Conservation (phyloP, 768 basidiomycete species). For the Russula brevipes region DNA sequence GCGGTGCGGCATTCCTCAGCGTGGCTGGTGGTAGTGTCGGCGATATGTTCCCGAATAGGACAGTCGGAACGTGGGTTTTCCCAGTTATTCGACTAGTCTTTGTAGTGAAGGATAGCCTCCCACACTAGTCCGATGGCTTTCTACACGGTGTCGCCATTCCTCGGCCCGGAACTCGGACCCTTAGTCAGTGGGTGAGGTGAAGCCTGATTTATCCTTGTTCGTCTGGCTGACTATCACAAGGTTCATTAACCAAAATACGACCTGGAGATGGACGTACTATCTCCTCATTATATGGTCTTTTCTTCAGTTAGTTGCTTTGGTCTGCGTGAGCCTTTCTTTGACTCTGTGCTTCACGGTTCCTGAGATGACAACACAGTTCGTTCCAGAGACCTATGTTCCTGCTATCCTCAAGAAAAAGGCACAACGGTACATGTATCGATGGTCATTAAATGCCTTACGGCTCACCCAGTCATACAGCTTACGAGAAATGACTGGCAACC, state of each 20-base stretch:
- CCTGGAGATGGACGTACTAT: conserved; percentile 79
- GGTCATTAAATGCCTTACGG: neutral
- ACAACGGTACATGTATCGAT: conserved; percentile 34
- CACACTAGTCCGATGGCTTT: conserved; percentile 49
- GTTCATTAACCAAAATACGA: conserved; percentile 39
- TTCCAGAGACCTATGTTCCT: conserved; percentile 70
- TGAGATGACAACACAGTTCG: conserved; percentile 38
- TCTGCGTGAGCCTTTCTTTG: conserved; percentile 39
- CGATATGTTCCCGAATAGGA: conserved; percentile 47
- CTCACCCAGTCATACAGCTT: conserved; percentile 34
- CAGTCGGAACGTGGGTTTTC: conserved; percentile 52
- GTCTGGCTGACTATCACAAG: neutral
- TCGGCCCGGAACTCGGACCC: conserved; percentile 54
- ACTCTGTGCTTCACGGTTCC: neutral
- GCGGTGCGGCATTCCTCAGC: conserved; percentile 52
- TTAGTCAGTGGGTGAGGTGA: conserved; percentile 50
- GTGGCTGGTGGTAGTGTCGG: conserved; percentile 45
- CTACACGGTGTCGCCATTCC: conserved; percentile 48
- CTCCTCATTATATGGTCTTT: conserved; percentile 68
- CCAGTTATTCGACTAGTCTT: neutral
- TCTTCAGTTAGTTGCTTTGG: conserved; percentile 45
- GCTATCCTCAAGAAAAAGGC: conserved; percentile 60
- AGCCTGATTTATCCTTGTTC: neutral
- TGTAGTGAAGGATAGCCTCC: neutral
- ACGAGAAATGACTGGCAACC: conserved; percentile 51